Conservation (phyloP, 352 stramenopile genomes). For the Phytophthora agathidicida region DNA sequence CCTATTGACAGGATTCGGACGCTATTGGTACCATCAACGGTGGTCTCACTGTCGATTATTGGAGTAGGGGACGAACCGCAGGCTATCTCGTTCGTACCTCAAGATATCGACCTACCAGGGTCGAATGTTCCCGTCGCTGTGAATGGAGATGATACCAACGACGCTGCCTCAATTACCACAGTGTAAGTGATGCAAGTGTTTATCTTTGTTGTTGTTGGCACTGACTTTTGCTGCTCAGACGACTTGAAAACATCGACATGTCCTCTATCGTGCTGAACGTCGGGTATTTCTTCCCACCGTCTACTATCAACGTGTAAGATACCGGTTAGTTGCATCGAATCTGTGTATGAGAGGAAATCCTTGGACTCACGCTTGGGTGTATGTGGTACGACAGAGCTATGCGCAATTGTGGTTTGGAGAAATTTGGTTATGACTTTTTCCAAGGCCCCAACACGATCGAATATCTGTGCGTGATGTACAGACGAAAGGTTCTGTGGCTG, state of each 20-base stretch:
- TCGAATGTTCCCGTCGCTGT: conserved; percentile 31
- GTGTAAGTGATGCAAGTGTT: conserved; percentile 21
- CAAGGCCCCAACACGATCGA: conserved; percentile 24
- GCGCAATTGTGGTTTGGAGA: conserved; percentile 45
- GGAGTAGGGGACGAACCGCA: conserved; percentile 28
- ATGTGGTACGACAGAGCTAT: conserved; percentile 33
- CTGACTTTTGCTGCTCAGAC: conserved; percentile 20
- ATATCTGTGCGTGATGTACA: conserved; percentile 34
- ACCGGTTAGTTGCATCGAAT: background rate
- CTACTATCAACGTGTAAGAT: conserved; percentile 33
- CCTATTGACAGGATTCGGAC: conserved; percentile 42
- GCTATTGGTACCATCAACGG: conserved; percentile 37
- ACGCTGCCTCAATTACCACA: conserved; percentile 21
- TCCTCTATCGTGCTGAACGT: conserved; percentile 24
- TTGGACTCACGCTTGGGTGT: background rate
- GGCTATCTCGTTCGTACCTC: conserved; percentile 29
- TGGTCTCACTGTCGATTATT: conserved; percentile 33
- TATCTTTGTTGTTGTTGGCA: background rate
- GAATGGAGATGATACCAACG: conserved; percentile 25
- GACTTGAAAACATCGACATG: conserved; percentile 40
- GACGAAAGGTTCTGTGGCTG: too few species aligned
- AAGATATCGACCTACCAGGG: conserved; percentile 30
- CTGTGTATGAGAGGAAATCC: background rate
- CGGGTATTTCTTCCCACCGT: conserved; percentile 31
- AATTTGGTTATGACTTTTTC: conserved; percentile 41